Evolutionary conservation across 106 monocot genomes (phyloP).

Genomic region (Narthecium ossifragum): DNA sequence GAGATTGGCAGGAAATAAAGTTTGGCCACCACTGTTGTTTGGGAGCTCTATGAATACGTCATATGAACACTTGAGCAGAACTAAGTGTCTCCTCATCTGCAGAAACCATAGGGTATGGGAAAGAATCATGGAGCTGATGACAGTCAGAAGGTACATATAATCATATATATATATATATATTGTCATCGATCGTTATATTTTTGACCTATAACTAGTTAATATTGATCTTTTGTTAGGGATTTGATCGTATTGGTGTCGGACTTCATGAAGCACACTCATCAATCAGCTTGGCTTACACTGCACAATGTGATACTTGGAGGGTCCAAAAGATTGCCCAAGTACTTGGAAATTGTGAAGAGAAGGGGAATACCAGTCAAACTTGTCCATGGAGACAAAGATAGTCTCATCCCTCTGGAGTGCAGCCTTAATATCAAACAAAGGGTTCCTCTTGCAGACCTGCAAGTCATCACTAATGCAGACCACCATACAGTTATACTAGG

Average conservation of each 20-base stretch:
- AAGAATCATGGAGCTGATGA: slow-evolving; percentile 34
- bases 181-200: too few relatives aligned
- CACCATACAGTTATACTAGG: slow-evolving; percentile 47
- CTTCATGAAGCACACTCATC: slow-evolving; percentile 76
- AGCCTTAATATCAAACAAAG: slow-evolving; percentile 40
- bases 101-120: slow-evolving; percentile 86
- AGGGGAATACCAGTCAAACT: slow-evolving; percentile 27
- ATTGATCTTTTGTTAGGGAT: slow-evolving; percentile 32
- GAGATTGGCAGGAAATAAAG: slow-evolving; percentile 64
- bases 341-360: slow-evolving; percentile 36
- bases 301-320: slow-evolving; percentile 86
- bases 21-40: slow-evolving; percentile 82
- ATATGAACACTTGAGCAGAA: slow-evolving; percentile 98
- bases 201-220: too few relatives aligned
- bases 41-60: slow-evolving; percentile 81
- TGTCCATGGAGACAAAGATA: slow-evolving; percentile 65
- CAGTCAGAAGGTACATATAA: slow-evolving; percentile 32
- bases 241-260: slow-evolving; percentile 34
- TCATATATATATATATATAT: too few relatives aligned
- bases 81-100: slow-evolving; percentile 68
- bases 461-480: slow-evolving; percentile 32
- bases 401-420: slow-evolving; percentile 57
- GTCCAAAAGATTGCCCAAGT: slow-evolving; percentile 33
- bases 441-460: slow-evolving; percentile 40
- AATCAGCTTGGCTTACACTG: slow-evolving; percentile 91